Evolutionary conservation across 192 early-diverging fungal genomes (phyloP).

Genomic region (Coemansia sp.): DNA sequence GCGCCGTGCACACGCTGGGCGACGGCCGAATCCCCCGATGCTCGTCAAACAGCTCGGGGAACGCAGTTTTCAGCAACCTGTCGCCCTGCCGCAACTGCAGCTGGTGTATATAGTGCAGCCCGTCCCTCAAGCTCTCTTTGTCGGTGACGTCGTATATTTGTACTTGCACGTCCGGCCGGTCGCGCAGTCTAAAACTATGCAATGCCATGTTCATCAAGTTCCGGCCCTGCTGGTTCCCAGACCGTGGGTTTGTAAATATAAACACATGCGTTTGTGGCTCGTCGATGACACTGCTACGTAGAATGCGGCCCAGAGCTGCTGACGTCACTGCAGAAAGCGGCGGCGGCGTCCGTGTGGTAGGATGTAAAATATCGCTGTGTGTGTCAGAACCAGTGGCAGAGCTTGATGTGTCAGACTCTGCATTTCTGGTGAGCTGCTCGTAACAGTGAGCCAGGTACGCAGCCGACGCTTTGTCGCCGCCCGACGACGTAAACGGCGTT

Average conservation of each 20-base stretch:
- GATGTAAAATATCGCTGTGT: slow-evolving; percentile 6
- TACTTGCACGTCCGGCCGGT: slow-evolving; percentile 66
- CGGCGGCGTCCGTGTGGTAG: slow-evolving; percentile 5
- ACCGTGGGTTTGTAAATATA: slow-evolving; percentile 76
- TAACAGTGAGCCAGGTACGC: slow-evolving; percentile 45
- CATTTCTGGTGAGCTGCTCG: slow-evolving; percentile 44
- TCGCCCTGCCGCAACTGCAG: slow-evolving; percentile 55
- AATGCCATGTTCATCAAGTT: slow-evolving; percentile 61
- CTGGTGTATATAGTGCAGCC: slow-evolving; percentile 61
- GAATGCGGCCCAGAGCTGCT: slow-evolving; percentile 17
- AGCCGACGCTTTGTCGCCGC: slow-evolving; percentile 27
- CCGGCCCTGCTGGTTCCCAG: slow-evolving; percentile 67
- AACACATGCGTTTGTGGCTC: slow-evolving; percentile 65
- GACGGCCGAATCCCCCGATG: slow-evolving; percentile 25
- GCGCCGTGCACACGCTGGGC: slow-evolving; percentile 18
- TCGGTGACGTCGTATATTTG: slow-evolving; percentile 72
- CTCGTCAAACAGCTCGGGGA: slow-evolving; percentile 46
- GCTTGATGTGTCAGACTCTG: slow-evolving; percentile 7
- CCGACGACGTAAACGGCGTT: slow-evolving; percentile 38
- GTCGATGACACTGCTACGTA: slow-evolving; percentile 15
- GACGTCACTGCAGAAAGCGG: slow-evolving; percentile 10
- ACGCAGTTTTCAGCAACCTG: slow-evolving; percentile 41
- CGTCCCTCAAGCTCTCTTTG: slow-evolving; percentile 55
- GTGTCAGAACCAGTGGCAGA: background rate
- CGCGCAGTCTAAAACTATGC: slow-evolving; percentile 67